phyloP scores from a whole-genome alignment of 257 asterid species.

The Misopates orontium region DNA sequence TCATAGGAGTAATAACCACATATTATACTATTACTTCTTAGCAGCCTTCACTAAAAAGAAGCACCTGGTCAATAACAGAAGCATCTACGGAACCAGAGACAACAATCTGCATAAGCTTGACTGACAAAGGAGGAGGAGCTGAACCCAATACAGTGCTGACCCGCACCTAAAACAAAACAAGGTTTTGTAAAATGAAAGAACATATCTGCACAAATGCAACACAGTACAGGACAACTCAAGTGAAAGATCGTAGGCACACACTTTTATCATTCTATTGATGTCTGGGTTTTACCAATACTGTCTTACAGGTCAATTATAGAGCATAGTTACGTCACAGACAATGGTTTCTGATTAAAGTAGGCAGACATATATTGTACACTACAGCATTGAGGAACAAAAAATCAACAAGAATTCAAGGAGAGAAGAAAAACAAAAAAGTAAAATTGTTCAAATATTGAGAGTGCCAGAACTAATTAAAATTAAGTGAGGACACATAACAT shows the following conservation, averaged over 20 bases:
- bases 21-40: constrained; percentile 3
- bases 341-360: constrained; percentile 16
- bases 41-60: constrained; percentile 29
- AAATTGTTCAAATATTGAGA: constrained; percentile 3
- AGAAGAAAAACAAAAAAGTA: not conserved
- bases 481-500: constrained; percentile 22
- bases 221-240: constrained; percentile 9
- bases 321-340: constrained; percentile 11
- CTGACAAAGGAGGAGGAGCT: constrained; percentile 71
- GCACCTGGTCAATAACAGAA: constrained; percentile 77
- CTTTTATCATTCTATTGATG: constrained; percentile 17
- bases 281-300: constrained; percentile 17
- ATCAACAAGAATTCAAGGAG: not conserved
- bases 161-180: constrained; percentile 52
- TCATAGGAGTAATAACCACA: constrained; percentile 11
- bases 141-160: constrained; percentile 85
- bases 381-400: constrained; percentile 16
- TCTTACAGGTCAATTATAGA: not conserved
- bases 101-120: constrained; percentile 83
- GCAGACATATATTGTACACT: constrained; percentile 20
- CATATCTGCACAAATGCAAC: constrained; percentile 16
- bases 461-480: constrained; percentile 5
- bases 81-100: constrained; percentile 82
- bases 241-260: constrained; percentile 24
- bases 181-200: constrained; percentile 22